Conservation (phyloP, 306 rosid genomes). For the Gastrolobium bilobum region DNA sequence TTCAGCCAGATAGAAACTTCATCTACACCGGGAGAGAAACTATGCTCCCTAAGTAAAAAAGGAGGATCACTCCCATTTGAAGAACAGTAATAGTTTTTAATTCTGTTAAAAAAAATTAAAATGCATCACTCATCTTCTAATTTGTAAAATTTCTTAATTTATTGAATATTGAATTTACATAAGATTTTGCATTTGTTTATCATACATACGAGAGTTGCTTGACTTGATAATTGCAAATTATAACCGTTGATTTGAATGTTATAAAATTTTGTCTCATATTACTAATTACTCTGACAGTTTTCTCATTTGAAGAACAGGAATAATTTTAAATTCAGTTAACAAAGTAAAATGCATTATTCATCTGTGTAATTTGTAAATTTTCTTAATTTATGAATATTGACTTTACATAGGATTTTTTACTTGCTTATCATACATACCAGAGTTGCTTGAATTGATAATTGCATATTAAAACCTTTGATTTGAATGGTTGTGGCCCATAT, state of each 20-base stretch:
- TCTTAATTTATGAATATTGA: conserved; percentile 46
- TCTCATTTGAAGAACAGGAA: background rate
- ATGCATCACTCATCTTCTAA: conserved; percentile 16
- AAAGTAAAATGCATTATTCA: background rate
- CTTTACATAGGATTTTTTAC: conserved; percentile 48
- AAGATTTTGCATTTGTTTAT: conserved; percentile 51
- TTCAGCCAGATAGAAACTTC: too few relatives aligned
- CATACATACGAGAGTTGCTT: background rate
- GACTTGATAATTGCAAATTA: too few relatives aligned
- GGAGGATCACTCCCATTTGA: background rate
- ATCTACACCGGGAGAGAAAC: too few relatives aligned
- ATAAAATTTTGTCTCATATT: background rate
- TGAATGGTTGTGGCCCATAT: conserved; percentile 47
- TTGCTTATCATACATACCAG: conserved; percentile 55
- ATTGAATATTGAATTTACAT: conserved; percentile 55
- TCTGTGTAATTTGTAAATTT: conserved; percentile 1
- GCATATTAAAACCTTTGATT: conserved; percentile 46
- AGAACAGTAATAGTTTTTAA: background rate
- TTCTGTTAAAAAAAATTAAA: background rate
- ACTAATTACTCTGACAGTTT: background rate
- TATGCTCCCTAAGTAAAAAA: too few relatives aligned
- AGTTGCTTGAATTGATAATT: conserved; percentile 43
- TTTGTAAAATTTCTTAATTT: conserved; percentile 48
- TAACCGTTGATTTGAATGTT: too few relatives aligned
- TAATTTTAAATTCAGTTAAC: background rate